Evolutionary conservation across 2,329 filamentous ascomycete genomes (phyloP).

Genomic region (Orbilia brochopaga): DNA sequence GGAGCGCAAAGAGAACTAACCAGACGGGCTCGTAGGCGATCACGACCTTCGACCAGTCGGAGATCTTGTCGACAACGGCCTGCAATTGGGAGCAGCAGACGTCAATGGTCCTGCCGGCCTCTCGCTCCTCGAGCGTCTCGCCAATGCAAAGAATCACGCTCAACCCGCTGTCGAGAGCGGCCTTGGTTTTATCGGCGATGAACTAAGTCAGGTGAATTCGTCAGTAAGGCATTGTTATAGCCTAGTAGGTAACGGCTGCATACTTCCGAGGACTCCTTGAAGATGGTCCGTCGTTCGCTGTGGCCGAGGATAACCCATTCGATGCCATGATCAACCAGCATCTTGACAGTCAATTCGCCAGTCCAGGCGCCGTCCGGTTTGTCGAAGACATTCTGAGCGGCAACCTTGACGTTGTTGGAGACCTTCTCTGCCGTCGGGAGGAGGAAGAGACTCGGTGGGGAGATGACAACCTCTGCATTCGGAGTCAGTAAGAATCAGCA

Average conservation of each 20-base stretch:
- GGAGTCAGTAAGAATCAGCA: slow-evolving; percentile 52
- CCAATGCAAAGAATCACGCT: slow-evolving; percentile 96
- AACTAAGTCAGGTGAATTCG: slow-evolving; percentile 61
- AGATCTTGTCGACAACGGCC: slow-evolving; percentile 72
- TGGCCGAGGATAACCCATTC: slow-evolving; percentile 92
- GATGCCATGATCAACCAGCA: slow-evolving; percentile 87
- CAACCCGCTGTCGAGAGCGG: slow-evolving; percentile 82
- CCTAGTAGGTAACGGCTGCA: slow-evolving; percentile 40
- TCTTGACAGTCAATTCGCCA: slow-evolving; percentile 89
- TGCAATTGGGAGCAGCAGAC: slow-evolving; percentile 84
- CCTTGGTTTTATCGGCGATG: slow-evolving; percentile 92
- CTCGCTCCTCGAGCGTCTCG: slow-evolving; percentile 89
- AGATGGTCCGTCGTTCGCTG: slow-evolving; percentile 89
- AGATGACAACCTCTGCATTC: slow-evolving; percentile 83
- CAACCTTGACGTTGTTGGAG: slow-evolving; percentile 70
- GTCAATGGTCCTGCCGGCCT: slow-evolving; percentile 81
- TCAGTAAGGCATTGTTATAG: not conserved
- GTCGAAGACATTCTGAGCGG: slow-evolving; percentile 96
- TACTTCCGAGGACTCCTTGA: slow-evolving; percentile 79
- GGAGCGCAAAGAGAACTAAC: slow-evolving; percentile 65
- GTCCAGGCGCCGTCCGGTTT: slow-evolving; percentile 97
- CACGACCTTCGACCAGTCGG: slow-evolving; percentile 91
- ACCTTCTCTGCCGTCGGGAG: slow-evolving; percentile 73
- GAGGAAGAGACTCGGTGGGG: slow-evolving; percentile 89
- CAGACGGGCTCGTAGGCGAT: slow-evolving; percentile 99